These are phyloP conservation scores for Incumbomyces lentus DNA, from an alignment of 2,329 filamentous ascomycete species.

Conservation along the genomic window DNA sequence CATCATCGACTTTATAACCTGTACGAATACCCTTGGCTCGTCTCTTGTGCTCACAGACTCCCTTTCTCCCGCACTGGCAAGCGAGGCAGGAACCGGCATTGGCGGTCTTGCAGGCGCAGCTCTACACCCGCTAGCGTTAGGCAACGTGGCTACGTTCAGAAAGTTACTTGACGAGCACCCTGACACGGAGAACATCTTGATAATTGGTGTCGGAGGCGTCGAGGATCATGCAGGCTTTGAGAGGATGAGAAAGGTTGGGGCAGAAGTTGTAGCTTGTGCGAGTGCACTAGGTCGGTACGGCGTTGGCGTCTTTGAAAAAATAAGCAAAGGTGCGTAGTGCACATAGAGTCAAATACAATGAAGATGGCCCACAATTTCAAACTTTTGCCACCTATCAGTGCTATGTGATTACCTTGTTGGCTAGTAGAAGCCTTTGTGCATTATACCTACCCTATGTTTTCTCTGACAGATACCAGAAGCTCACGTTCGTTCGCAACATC, in stretches of 20 bases:
- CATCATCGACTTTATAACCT: constrained; percentile 51
- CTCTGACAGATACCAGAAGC: background rate
- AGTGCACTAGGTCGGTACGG: constrained; percentile 25
- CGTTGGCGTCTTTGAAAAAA: background rate
- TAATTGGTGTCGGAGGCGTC: constrained; percentile 67
- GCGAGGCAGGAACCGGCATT: constrained; percentile 46
- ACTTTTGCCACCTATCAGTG: background rate
- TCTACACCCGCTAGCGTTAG: constrained; percentile 62
- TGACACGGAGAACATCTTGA: constrained; percentile 43
- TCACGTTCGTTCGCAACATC: background rate
- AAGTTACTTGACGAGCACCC: constrained; percentile 44
- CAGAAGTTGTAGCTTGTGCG: constrained; percentile 9
- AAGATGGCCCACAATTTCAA: background rate
- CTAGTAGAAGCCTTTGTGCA: background rate
- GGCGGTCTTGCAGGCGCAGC: constrained; percentile 64
- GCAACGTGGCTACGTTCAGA: constrained; percentile 63
- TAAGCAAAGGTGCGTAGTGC: background rate
- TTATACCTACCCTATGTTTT: background rate
- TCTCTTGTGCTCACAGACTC: constrained; percentile 46
- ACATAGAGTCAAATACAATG: too few species aligned
- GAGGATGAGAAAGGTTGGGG: background rate
- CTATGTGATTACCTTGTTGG: background rate
- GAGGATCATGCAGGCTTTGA: constrained; percentile 50
- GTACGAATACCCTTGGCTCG: constrained; percentile 63
- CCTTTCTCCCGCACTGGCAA: constrained; percentile 34